Conservation (phyloP, 2,329 filamentous ascomycete genomes). For the Ceratocystis ficicola region DNA sequence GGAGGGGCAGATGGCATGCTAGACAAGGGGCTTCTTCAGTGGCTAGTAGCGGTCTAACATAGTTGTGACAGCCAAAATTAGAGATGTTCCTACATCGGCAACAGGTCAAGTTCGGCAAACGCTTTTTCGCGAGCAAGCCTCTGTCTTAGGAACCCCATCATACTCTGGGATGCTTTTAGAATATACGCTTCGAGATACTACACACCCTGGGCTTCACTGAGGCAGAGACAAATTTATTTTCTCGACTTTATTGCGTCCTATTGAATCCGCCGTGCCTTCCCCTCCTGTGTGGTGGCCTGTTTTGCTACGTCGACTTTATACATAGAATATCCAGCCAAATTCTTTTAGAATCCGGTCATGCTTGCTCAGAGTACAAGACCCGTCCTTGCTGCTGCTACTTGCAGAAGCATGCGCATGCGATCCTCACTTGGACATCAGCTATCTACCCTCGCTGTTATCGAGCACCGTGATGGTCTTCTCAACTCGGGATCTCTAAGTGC, state of each 20-base stretch:
- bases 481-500: constrained; percentile 71
- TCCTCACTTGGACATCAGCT: constrained; percentile 32
- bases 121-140: constrained; percentile 17
- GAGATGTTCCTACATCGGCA: constrained; percentile 18
- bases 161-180: background rate
- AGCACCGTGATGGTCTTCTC: constrained; percentile 83
- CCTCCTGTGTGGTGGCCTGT: background rate
- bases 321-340: background rate
- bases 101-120: constrained; percentile 8
- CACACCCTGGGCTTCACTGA: background rate
- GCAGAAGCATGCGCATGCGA: constrained; percentile 14
- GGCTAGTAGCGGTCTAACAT: constrained; percentile 21
- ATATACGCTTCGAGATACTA: background rate
- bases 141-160: constrained; percentile 9
- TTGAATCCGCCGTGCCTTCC: too few species aligned
- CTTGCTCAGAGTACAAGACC: constrained; percentile 20
- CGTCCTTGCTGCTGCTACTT: constrained; percentile 15
- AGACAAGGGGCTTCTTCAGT: background rate
- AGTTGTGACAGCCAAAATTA: background rate
- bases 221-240: background rate
- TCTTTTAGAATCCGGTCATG: constrained; percentile 8
- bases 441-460: constrained; percentile 81
- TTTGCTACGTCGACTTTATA: background rate
- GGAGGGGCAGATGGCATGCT: background rate
- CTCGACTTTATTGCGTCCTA: background rate